Evolutionary conservation across 192 early-diverging fungal species (phyloP), one percentile per base, ranked within the genome.

Genomic region (Thoreauomyces humboldtii): DNA sequence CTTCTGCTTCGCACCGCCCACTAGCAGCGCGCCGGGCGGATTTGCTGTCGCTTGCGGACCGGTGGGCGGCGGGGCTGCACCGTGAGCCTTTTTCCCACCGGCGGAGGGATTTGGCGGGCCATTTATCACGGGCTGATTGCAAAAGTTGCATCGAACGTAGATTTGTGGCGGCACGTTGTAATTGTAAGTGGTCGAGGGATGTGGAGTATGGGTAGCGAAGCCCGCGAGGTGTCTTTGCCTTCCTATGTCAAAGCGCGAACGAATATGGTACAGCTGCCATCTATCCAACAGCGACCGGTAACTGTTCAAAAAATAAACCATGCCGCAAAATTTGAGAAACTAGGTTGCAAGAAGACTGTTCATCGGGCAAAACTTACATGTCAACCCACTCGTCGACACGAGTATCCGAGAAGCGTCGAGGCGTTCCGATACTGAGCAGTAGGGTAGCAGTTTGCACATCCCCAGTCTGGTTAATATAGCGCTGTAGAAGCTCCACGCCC

Each of bases 371-470:
- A 22, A 50, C 45, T 72, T 74, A 89, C 88, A 35, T 79, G 51
- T 88, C 87, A n/a, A 89, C 74, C 91, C 92, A 92, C 31, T 81
- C 81, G 17, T 81, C 79, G 0, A 87, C 81, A 27, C 88, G 71
- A 1, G 29, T 29, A 67, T 90, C 87, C 24, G 74, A 70, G 35
- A 89, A 82, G 12, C 79, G 70, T 4, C 79, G 65, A 7, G 88
- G 86, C 0, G 81, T 71, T 29, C 86, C 88, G 31, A 85, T 83
- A 27, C 81, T 81, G 27, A 88, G 73, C 1, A 88, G 72, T 19
- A 97, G 66, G 27, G 86, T 80, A 0, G 89, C 92, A 2, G 92
- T 95, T 73, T 99, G 96, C 47, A 95, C 83, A 66, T 99, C 96
- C 1, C 89, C 90, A 1, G 91, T 92, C 29, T 67, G 65, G 77